Conservation (phyloP, 495 filamentous ascomycete species). For the Astrothelium macrocarpum region DNA sequence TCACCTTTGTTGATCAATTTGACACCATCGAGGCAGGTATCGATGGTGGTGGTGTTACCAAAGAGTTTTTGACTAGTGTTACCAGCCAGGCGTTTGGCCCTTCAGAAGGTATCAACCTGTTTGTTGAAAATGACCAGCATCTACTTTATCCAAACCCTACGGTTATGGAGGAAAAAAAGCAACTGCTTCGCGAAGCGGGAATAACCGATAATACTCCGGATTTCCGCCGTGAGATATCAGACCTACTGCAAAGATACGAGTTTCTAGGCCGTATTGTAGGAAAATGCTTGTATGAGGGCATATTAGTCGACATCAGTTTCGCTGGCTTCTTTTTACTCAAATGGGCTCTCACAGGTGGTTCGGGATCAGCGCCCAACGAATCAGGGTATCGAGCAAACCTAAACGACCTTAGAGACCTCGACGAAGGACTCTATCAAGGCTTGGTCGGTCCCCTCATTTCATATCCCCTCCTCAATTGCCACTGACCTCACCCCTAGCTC, state of each 20-base stretch:
- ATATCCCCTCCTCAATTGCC: background rate
- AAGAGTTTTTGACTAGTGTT: conserved; percentile 90
- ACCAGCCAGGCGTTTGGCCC: conserved; percentile 77
- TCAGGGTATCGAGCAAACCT: conserved; percentile 75
- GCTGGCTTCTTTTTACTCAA: conserved; percentile 94
- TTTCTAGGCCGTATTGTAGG: conserved; percentile 89
- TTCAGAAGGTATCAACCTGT: conserved; percentile 43
- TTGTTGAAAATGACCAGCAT: conserved; percentile 81
- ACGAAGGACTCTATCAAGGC: conserved; percentile 88
- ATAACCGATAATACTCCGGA: conserved; percentile 43
- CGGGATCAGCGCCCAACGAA: conserved; percentile 49
- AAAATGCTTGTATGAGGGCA: conserved; percentile 97
- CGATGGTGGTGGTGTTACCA: conserved; percentile 94
- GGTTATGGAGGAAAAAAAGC: conserved; percentile 62
- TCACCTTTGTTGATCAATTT: conserved; percentile 91
- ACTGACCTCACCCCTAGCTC: conserved; percentile 35
- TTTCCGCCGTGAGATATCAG: conserved; percentile 48
- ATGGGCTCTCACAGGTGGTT: conserved; percentile 71
- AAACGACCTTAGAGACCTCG: conserved; percentile 87
- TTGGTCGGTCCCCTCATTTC: conserved; percentile 37
- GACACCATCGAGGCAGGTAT: conserved; percentile 83
- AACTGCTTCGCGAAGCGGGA: conserved; percentile 45
- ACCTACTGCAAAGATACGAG: conserved; percentile 69
- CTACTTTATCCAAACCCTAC: conserved; percentile 82
- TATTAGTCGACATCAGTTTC: conserved; percentile 88